Evolutionary conservation across 1,139 yeast species (phyloP).

Genomic region (Hyphopichia burtonii): DNA sequence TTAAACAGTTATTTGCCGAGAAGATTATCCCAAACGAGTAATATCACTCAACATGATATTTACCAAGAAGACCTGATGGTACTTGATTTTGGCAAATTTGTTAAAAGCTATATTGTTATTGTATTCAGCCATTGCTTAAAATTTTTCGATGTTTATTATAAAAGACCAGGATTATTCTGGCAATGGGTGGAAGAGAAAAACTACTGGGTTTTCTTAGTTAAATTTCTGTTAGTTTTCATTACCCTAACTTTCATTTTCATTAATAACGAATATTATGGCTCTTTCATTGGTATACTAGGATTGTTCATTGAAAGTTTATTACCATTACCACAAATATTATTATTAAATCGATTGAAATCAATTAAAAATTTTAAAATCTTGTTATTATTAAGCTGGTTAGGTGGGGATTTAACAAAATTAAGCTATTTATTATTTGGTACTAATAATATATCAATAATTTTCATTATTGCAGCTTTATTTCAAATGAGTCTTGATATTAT

Average conservation of each 20-base stretch:
- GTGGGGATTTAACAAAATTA: conserved; percentile 82
- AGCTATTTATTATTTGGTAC: conserved; percentile 74
- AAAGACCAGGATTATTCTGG: conserved; percentile 73
- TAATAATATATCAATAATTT: conserved; percentile 62
- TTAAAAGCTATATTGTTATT: conserved; percentile 11
- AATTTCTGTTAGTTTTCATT: conserved; percentile 43
- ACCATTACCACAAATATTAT: conserved; percentile 84
- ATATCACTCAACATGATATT: conserved; percentile 13
- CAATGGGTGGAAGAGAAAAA: conserved; percentile 67
- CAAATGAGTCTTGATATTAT: conserved; percentile 77
- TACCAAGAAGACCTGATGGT: conserved; percentile 13
- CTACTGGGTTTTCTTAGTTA: conserved; percentile 66
- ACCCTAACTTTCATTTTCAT: conserved; percentile 47
- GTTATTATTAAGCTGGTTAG: conserved; percentile 77
- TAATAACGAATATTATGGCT: conserved; percentile 43
- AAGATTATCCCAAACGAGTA: conserved; percentile 12
- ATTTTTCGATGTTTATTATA: conserved; percentile 68
- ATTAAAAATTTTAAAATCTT: conserved; percentile 79
- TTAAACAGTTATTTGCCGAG: conserved; percentile 22
- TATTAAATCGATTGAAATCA: conserved; percentile 65
- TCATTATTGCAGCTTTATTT: conserved; percentile 74
- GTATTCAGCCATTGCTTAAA: conserved; percentile 37
- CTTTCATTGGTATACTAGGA: conserved; percentile 69
- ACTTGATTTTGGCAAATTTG: conserved; percentile 8
- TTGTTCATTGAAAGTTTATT: conserved; percentile 76